A percentile compares a stretch with the other conserved stretches of the same genome.
Evolutionary conservation across 176 grass and related monocot genomes (phyloP).

Genomic region (Hordeum vulgare): DNA sequence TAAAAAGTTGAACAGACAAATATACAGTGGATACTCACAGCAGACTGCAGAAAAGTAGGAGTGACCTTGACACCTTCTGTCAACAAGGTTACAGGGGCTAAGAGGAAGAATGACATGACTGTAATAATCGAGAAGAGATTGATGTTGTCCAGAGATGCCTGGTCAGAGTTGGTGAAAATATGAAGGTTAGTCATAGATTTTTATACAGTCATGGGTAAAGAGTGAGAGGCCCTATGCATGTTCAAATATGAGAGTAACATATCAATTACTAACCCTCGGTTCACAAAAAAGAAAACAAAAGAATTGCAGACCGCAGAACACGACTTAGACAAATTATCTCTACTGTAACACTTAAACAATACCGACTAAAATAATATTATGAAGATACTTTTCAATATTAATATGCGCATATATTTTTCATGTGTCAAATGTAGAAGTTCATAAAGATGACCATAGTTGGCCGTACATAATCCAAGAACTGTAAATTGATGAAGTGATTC

Average conservation of each 20-base stretch:
- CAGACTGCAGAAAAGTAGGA: slow-evolving; percentile 63
- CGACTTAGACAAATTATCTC: background rate
- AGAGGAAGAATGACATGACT: slow-evolving; percentile 91
- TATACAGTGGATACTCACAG: slow-evolving; percentile 58
- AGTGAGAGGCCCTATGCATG: background rate
- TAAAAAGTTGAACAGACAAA: background rate
- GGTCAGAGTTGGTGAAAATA: background rate
- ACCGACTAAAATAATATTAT: background rate
- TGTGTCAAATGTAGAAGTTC: background rate
- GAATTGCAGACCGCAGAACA: background rate
- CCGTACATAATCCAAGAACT: background rate
- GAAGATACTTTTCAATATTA: background rate
- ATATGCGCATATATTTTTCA: background rate
- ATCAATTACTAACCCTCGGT: background rate
- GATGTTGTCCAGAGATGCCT: slow-evolving; percentile 80
- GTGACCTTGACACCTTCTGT: slow-evolving; percentile 80
- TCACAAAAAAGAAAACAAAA: background rate
- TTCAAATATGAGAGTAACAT: slow-evolving; percentile 7
- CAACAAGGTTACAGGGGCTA: slow-evolving; percentile 69
- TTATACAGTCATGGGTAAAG: background rate
- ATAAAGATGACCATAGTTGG: background rate
- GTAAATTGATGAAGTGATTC: background rate
- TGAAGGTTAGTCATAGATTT: background rate
- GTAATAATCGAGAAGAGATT: slow-evolving; percentile 96
- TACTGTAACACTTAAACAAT: background rate